A percentile compares a stretch with the other conserved stretches of the same genome.
These are phyloP conservation scores for Euphorbia tirucalli DNA, from an alignment of 345 rosid species.

Conservation along the genomic window DNA sequence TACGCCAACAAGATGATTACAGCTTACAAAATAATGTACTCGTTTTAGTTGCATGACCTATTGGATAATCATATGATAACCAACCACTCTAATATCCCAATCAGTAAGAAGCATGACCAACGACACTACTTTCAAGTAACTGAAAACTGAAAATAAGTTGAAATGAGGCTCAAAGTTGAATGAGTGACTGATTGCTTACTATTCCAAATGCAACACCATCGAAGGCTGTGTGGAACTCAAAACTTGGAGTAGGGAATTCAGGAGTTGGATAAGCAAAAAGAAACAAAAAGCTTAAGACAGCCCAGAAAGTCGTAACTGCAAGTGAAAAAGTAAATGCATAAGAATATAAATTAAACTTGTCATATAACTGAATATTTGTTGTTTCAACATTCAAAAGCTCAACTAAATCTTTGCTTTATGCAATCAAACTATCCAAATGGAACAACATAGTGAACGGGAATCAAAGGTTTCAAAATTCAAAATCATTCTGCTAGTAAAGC, in stretches of 20 bases:
- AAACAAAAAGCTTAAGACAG: constrained; percentile 72
- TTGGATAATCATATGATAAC: neutral
- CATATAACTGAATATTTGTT: neutral
- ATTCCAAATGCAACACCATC: constrained; percentile 89
- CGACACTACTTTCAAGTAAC: neutral
- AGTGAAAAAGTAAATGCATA: too few relatives aligned
- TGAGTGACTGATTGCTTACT: constrained; percentile 46
- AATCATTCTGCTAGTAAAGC: neutral
- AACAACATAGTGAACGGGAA: neutral
- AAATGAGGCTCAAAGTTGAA: neutral
- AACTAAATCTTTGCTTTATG: constrained; percentile 5
- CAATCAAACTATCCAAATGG: neutral
- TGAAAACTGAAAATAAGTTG: constrained; percentile 4
- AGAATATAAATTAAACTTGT: constrained; percentile 12
- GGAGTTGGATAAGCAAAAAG: constrained; percentile 98
- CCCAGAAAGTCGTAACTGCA: constrained; percentile 92
- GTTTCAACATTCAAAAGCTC: constrained; percentile 4
- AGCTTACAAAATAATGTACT: neutral
- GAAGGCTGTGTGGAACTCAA: constrained; percentile 90
- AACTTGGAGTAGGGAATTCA: constrained; percentile 90
- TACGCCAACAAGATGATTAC: neutral
- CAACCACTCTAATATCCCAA: neutral
- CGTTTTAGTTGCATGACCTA: neutral
- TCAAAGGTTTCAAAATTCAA: neutral
- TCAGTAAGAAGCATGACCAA: neutral